Evolutionary conservation across 2,329 filamentous ascomycete genomes (phyloP).

Genomic region (Fusarium anguioides): DNA sequence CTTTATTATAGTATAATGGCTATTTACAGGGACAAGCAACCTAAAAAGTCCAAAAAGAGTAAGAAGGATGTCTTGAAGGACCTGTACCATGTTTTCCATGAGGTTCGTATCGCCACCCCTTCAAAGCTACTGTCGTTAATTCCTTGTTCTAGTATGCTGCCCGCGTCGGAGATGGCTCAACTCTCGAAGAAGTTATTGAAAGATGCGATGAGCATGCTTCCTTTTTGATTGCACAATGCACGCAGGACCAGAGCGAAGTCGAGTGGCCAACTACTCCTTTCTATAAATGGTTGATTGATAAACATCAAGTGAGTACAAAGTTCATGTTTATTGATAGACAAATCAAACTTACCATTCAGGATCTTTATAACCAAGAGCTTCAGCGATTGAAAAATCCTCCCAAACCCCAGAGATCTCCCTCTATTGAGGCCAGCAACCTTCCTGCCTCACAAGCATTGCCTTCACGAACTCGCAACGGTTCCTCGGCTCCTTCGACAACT

Average conservation of each 20-base stretch:
- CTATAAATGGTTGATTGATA: constrained; percentile 58
- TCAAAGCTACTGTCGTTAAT: constrained; percentile 1
- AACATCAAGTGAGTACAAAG: constrained; percentile 53
- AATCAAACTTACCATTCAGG: constrained; percentile 33
- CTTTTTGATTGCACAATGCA: constrained; percentile 65
- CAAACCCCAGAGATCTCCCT: constrained; percentile 27
- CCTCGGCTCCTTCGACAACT: constrained; percentile 19
- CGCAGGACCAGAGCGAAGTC: constrained; percentile 50
- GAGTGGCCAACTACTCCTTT: constrained; percentile 61
- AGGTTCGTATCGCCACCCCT: constrained; percentile 37
- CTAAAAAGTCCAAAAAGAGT: constrained; percentile 46
- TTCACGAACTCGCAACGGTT: constrained; percentile 40
- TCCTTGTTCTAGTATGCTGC: constrained; percentile 58
- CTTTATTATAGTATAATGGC: constrained; percentile 73
- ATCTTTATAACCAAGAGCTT: constrained; percentile 40
- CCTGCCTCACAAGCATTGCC: constrained; percentile 18
- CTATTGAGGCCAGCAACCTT: constrained; percentile 20
- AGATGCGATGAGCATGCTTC: constrained; percentile 61
- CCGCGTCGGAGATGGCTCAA: constrained; percentile 63
- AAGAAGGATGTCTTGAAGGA: constrained; percentile 47
- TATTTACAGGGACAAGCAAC: constrained; percentile 58
- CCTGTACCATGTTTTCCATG: constrained; percentile 48
- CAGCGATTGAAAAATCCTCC: constrained; percentile 39
- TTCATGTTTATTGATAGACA: background rate
- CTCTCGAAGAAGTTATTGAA: constrained; percentile 60